Percentiles rank a stretch among this genome's conserved stretches.
phyloP scores from a whole-genome alignment of 441 rosid genomes.

The Bocquillonia castaneifolia region DNA sequence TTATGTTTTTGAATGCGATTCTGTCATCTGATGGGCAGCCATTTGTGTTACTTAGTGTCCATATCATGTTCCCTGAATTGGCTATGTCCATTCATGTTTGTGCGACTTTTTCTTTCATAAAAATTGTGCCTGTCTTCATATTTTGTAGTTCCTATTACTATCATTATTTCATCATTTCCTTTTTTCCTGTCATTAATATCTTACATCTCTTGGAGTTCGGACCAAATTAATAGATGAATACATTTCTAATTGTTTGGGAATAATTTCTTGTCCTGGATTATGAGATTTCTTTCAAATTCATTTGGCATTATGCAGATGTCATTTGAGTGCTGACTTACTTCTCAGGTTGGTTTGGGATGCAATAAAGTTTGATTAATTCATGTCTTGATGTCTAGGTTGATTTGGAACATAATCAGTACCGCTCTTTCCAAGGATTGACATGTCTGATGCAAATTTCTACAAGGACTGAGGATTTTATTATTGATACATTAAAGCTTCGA shows the following conservation, averaged over 20 bases:
- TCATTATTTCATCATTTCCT: not conserved
- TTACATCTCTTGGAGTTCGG: not conserved
- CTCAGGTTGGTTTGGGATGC: not conserved
- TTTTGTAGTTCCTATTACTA: not conserved
- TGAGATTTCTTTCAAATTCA: not conserved
- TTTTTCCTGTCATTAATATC: not conserved
- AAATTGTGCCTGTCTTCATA: not conserved
- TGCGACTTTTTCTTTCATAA: not conserved
- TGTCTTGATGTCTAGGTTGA: constrained; percentile 55
- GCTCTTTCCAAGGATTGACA: constrained; percentile 92
- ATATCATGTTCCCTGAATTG: not conserved
- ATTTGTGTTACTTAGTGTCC: not conserved
- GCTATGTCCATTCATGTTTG: not conserved
- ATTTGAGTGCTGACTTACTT: not conserved
- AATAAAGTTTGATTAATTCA: not conserved
- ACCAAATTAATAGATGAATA: not conserved
- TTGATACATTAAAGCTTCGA: constrained; percentile 83
- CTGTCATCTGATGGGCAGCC: not conserved
- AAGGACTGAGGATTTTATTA: constrained; percentile 76
- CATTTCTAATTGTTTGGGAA: not conserved
- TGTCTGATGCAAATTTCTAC: constrained; percentile 97
- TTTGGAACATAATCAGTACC: constrained; percentile 94
- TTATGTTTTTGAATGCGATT: not conserved
- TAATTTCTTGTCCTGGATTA: not conserved
- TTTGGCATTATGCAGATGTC: not conserved